Percentiles rank a stretch among this genome's conserved stretches.
These are phyloP conservation scores for Castanea crenata DNA, from an alignment of 306 rosid genomes.

Conservation along the genomic window DNA sequence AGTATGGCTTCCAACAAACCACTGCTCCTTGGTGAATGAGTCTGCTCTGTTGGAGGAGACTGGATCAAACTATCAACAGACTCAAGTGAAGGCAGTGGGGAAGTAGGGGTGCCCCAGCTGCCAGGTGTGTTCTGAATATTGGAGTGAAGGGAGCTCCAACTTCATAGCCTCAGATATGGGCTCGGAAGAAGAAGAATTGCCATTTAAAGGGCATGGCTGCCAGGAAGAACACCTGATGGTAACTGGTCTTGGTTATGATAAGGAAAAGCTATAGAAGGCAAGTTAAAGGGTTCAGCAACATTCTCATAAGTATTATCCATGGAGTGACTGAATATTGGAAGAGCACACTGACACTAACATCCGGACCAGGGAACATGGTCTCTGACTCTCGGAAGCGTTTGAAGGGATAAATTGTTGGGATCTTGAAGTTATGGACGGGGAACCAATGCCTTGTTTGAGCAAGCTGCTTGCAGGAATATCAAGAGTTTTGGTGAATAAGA, in stretches of 20 bases:
- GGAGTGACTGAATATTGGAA: conserved; percentile 36
- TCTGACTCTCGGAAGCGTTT: conserved; percentile 45
- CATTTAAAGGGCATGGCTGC: conserved; percentile 71
- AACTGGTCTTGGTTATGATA: conserved; percentile 28
- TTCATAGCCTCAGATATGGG: conserved; percentile 54
- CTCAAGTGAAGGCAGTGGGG: conserved; percentile 54
- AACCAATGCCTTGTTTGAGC: conserved; percentile 40
- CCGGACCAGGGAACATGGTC: conserved; percentile 25
- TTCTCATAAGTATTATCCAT: conserved; percentile 30
- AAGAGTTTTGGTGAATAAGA: conserved; percentile 31
- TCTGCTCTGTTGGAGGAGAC: conserved; percentile 38
- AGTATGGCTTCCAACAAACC: conserved; percentile 58
- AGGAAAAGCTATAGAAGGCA: conserved; percentile 34
- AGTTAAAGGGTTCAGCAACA: conserved; percentile 29
- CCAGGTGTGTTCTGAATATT: conserved; percentile 66
- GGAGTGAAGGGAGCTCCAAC: conserved; percentile 99
- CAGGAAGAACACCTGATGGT: conserved; percentile 35
- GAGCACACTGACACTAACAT: conserved; percentile 26
- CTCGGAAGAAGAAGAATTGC: conserved; percentile 68
- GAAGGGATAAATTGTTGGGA: conserved; percentile 32
- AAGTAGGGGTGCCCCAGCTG: conserved; percentile 41
- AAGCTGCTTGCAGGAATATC: conserved; percentile 32
- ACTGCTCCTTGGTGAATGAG: conserved; percentile 39
- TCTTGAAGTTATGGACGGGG: conserved; percentile 33
- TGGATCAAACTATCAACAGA: conserved; percentile 52